phyloP scores from a whole-genome alignment of 441 rosid species.

The Gossypium lobatum region DNA sequence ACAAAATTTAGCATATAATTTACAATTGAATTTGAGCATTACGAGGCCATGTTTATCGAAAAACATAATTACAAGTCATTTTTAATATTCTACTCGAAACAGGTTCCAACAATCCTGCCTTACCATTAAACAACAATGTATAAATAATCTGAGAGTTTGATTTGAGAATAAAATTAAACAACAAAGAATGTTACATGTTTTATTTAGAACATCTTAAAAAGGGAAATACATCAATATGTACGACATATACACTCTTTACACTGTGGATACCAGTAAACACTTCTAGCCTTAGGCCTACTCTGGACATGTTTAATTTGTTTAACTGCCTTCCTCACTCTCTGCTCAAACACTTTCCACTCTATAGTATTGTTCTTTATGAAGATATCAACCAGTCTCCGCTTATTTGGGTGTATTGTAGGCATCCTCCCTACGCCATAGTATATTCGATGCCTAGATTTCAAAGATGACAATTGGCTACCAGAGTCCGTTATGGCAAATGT shows the following conservation, averaged over 20 bases:
- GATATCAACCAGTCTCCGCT: not conserved
- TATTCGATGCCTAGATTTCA: constrained; percentile 80
- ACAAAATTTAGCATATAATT: not conserved
- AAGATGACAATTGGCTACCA: constrained; percentile 83
- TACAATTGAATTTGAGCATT: not conserved
- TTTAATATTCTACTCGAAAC: not conserved
- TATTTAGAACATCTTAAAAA: not conserved
- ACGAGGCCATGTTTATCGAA: not conserved
- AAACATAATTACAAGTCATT: not conserved
- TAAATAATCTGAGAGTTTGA: not conserved
- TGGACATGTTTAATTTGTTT: constrained; percentile 85
- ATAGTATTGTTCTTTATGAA: constrained; percentile 57
- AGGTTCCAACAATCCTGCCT: not conserved
- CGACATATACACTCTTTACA: constrained; percentile 84
- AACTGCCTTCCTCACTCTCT: constrained; percentile 82
- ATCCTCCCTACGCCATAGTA: constrained; percentile 83
- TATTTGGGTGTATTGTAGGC: constrained; percentile 91
- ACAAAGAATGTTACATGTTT: constrained; percentile 15
- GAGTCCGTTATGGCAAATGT: constrained; percentile 98
- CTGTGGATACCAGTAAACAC: constrained; percentile 81
- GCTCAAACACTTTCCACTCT: constrained; percentile 86
- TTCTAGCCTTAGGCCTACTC: constrained; percentile 71
- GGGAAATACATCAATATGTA: not conserved
- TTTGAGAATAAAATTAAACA: constrained; percentile 10
- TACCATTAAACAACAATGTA: not conserved